These are phyloP conservation scores for Glaciozyma martinii DNA, from an alignment of 768 basidiomycete species.

Conservation along the genomic window DNA sequence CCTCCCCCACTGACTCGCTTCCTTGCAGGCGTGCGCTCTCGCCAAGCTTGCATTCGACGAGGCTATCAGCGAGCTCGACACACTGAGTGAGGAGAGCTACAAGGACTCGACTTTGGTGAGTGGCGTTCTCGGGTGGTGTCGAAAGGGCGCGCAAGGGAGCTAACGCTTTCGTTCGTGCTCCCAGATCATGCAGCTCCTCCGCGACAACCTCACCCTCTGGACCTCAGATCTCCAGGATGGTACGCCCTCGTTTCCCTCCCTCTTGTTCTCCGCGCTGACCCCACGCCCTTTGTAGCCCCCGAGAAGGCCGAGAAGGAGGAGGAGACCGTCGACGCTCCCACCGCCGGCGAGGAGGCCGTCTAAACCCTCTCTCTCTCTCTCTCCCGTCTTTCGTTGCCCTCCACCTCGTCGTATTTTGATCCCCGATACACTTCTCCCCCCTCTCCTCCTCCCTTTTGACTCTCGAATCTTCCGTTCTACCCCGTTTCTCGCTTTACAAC, in stretches of 20 bases:
- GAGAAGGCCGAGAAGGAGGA: slow-evolving; percentile 20
- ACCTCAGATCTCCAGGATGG: slow-evolving; percentile 91
- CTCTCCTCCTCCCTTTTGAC: too few relatives aligned
- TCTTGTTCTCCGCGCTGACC: not conserved
- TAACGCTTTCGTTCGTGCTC: not conserved
- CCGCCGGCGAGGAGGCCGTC: slow-evolving; percentile 23
- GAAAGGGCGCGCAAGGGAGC: not conserved
- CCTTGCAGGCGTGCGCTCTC: slow-evolving; percentile 67
- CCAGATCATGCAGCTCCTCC: slow-evolving; percentile 62
- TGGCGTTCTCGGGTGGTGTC: slow-evolving; percentile 47
- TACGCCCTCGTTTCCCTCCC: too few relatives aligned
- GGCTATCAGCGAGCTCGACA: slow-evolving; percentile 98
- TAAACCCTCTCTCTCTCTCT: not conserved
- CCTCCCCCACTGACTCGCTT: too few relatives aligned
- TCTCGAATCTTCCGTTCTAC: not conserved
- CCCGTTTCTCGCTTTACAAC: not conserved
- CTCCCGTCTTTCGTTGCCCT: not conserved
- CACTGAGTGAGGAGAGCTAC: slow-evolving; percentile 96
- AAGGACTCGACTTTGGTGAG: slow-evolving; percentile 85
- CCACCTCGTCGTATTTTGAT: too few relatives aligned
- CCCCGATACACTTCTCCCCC: not conserved
- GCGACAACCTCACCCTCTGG: slow-evolving; percentile 97
- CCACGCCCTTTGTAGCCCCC: not conserved
- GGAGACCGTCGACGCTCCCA: slow-evolving; percentile 4
- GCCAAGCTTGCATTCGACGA: slow-evolving; percentile 99